Evolutionary conservation across 2,329 filamentous ascomycete genomes (phyloP).

Genomic region (Diplodia scrobiculata): DNA sequence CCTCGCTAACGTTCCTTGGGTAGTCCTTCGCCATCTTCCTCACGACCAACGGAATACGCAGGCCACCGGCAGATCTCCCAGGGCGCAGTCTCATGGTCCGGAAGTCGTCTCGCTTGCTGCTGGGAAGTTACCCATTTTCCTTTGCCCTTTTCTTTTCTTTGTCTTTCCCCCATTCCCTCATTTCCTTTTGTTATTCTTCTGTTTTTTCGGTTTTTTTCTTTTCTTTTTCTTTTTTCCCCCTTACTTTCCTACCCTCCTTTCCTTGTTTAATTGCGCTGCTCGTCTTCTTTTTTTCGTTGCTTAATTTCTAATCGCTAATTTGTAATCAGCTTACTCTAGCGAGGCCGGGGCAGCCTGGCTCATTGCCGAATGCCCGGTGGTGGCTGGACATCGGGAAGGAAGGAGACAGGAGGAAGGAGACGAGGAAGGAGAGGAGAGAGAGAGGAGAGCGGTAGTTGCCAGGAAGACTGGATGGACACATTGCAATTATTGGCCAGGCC

Average conservation of each 20-base stretch:
- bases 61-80: neutral
- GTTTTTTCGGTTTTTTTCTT: too few relatives aligned
- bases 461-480: neutral
- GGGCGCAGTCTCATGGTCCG: neutral
- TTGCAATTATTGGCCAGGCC: neutral
- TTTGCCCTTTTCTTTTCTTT: neutral
- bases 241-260: neutral
- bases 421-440: too few relatives aligned
- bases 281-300: neutral
- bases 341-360: neutral
- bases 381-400: neutral
- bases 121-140: neutral
- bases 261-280: neutral
- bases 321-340: neutral
- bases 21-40: neutral
- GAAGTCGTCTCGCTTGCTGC: neutral
- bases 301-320: neutral
- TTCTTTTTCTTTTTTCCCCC: neutral
- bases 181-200: neutral
- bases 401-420: too few relatives aligned
- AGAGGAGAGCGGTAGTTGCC: neutral
- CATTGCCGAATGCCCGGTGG: neutral
- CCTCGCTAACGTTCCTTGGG: neutral
- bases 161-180: neutral
- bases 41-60: neutral